phyloP scores from a whole-genome alignment of 2,329 filamentous ascomycete species.

The Aureobasidium melanogenum region DNA sequence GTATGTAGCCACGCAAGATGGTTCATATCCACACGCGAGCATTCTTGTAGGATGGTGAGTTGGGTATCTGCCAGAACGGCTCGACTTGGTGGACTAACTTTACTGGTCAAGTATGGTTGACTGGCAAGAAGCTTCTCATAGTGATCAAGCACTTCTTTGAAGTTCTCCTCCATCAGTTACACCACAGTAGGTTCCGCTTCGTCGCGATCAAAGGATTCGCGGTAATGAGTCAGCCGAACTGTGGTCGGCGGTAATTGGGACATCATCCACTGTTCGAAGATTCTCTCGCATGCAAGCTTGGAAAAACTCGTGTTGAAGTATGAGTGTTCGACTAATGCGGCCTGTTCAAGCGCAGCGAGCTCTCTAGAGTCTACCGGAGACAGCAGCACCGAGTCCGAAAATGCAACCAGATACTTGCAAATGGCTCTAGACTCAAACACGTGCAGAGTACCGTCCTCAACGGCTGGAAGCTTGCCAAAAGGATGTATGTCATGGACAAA shows the following conservation, averaged over 20 bases:
- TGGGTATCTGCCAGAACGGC: too few species aligned
- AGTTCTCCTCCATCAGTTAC: not conserved
- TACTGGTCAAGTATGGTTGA: not conserved
- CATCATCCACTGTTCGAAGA: not conserved
- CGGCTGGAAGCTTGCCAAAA: conserved; percentile 21
- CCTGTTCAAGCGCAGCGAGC: not conserved
- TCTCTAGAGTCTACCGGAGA: not conserved
- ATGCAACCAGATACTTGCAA: conserved; percentile 24
- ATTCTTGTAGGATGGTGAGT: too few species aligned
- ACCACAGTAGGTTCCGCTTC: not conserved
- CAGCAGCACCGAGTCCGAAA: not conserved
- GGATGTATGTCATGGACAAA: not conserved
- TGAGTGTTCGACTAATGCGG: conserved; percentile 1
- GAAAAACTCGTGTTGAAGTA: conserved; percentile 4
- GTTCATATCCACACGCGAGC: conserved; percentile 4
- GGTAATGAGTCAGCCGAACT: too few species aligned
- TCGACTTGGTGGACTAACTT: not conserved
- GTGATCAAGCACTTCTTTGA: conserved; percentile 1
- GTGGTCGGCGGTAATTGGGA: too few species aligned
- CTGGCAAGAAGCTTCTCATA: not conserved
- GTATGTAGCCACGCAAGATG: conserved; percentile 7
- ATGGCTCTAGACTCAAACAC: conserved; percentile 28
- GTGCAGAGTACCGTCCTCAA: conserved; percentile 21
- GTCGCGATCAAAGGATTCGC: not conserved
- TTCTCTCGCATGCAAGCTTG: conserved; percentile 4